These are phyloP conservation scores for Lenzites betulinus DNA, from an alignment of 768 basidiomycete genomes.

Conservation along the genomic window DNA sequence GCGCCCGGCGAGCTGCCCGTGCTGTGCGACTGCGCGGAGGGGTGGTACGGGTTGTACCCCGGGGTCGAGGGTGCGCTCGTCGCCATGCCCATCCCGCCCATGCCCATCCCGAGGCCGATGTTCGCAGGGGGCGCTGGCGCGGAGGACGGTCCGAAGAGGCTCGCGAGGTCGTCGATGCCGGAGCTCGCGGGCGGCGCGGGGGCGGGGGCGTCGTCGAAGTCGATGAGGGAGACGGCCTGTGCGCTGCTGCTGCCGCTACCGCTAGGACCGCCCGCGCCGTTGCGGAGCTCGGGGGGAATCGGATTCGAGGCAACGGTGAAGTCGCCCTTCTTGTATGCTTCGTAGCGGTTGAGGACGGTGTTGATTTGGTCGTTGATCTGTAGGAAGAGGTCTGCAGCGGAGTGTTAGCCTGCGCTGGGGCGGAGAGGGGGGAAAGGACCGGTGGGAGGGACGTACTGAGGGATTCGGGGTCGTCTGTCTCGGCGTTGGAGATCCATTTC, in stretches of 20 bases:
- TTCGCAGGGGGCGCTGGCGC: background rate
- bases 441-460: conserved; percentile 55
- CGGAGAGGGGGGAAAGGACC: background rate
- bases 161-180: conserved; percentile 59
- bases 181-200: conserved; percentile 24
- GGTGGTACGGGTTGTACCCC: conserved; percentile 1
- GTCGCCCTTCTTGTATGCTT: conserved; percentile 92
- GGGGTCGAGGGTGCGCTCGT: conserved; percentile 9
- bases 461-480: conserved; percentile 85
- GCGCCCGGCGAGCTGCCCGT: background rate
- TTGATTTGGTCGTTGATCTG: conserved; percentile 99
- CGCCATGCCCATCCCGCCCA: conserved; percentile 11
- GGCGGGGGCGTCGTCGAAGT: conserved; percentile 62
- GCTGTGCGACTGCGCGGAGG: conserved; percentile 7
- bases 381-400: conserved; percentile 77
- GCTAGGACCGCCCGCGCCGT: conserved; percentile 28
- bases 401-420: conserved; percentile 1
- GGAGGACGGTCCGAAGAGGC: conserved; percentile 49
- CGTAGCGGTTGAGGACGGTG: conserved; percentile 84
- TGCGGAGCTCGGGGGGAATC: conserved; percentile 60
- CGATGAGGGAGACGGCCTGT: conserved; percentile 62
- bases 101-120: conserved; percentile 14
- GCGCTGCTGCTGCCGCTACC: conserved; percentile 30
- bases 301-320: conserved; percentile 68
- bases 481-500: conserved; percentile 96